A percentile compares a stretch with the other conserved stretches of the same genome.
Evolutionary conservation across 139 green algal genomes (phyloP).

Genomic region (Microglena sp.): DNA sequence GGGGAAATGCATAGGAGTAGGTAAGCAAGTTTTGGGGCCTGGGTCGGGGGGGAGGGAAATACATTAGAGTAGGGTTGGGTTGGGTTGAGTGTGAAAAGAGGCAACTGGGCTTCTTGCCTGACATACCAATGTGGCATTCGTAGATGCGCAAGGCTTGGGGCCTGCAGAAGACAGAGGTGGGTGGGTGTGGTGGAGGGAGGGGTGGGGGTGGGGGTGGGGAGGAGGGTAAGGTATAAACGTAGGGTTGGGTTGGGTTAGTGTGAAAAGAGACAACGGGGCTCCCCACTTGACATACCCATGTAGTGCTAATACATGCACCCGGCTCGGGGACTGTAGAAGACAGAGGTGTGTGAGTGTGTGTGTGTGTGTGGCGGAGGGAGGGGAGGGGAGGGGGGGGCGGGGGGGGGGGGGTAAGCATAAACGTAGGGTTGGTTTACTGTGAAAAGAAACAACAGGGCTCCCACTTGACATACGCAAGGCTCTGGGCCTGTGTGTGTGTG

Average conservation of each 20-base stretch:
- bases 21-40: too few species aligned
- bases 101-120: conserved; percentile 43
- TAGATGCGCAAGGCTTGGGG: conserved; percentile 91
- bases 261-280: too few species aligned
- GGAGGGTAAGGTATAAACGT: too few species aligned
- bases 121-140: conserved; percentile 98
- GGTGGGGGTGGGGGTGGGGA: too few species aligned
- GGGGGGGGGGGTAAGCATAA: neutral
- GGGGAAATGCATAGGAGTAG: too few species aligned
- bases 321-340: too few species aligned
- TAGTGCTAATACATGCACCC: too few species aligned
- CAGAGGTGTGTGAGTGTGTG: conserved; percentile 1
- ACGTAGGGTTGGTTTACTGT: neutral
- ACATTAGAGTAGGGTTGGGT: too few species aligned
- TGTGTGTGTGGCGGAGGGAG: neutral
- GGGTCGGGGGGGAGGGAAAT: too few species aligned
- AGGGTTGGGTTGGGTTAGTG: too few species aligned
- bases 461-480: neutral
- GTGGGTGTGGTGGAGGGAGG: neutral
- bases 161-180: conserved; percentile 17
- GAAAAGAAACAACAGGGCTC: neutral
- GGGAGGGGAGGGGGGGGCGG: neutral
- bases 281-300: too few species aligned
- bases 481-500: neutral
- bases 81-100: too few species aligned